Percentiles rank a stretch among this genome's conserved stretches.
Evolutionary conservation across 768 basidiomycete species (phyloP).

Genomic region (Neoboletus subvelutipes): DNA sequence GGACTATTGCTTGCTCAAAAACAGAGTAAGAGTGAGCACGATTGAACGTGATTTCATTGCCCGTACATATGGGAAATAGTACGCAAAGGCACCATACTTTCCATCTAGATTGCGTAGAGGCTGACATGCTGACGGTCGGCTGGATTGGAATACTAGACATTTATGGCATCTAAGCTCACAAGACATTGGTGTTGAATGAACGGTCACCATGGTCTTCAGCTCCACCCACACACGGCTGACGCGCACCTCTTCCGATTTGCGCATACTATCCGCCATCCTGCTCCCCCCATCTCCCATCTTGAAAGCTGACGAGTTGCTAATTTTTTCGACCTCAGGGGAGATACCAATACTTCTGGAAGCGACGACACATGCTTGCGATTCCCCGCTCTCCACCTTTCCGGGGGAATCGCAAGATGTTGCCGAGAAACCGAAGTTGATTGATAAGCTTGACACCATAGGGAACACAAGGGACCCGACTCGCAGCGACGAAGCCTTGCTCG

Average conservation of each 20-base stretch:
- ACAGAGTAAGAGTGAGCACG: conserved; percentile 38
- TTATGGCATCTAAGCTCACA: conserved; percentile 1
- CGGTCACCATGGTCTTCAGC: conserved; percentile 13
- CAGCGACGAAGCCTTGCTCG: background rate
- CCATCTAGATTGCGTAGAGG: conserved; percentile 11
- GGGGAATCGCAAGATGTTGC: background rate
- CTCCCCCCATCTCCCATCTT: conserved; percentile 48
- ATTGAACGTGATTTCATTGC: conserved; percentile 26
- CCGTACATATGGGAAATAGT: conserved; percentile 10
- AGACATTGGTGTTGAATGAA: background rate
- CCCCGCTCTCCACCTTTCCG: background rate
- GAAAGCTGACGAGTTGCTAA: conserved; percentile 36
- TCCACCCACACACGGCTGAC: conserved; percentile 29
- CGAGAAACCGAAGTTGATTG: conserved; percentile 4
- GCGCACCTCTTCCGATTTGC: conserved; percentile 43
- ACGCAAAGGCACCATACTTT: conserved; percentile 4
- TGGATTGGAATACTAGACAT: conserved; percentile 21
- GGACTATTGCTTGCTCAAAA: conserved; percentile 86
- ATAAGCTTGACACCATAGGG: background rate
- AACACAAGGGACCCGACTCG: background rate
- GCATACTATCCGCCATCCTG: conserved; percentile 36
- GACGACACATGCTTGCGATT: conserved; percentile 7
- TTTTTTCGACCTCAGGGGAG: conserved; percentile 43
- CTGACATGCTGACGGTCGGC: conserved; percentile 16
- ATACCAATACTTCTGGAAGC: conserved; percentile 51